Conservation (phyloP, 768 basidiomycete species). For the Floccularia luteovirens region DNA sequence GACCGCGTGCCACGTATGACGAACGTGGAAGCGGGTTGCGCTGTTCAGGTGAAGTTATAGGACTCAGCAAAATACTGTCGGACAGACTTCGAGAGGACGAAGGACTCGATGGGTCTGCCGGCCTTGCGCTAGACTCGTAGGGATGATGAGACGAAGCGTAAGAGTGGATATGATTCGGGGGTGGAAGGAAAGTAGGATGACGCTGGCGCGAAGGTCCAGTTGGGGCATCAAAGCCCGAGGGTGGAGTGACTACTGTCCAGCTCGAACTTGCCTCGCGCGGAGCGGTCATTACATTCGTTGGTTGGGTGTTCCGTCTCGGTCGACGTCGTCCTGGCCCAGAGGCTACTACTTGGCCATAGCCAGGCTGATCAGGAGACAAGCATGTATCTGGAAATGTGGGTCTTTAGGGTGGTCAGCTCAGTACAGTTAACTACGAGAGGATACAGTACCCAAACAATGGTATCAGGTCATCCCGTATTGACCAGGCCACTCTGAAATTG, state of each 20-base stretch:
- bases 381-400: slow-evolving; percentile 82
- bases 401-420: slow-evolving; percentile 25
- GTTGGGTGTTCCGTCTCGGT: slow-evolving; percentile 43
- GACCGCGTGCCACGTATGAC: slow-evolving; percentile 12
- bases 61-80: too few relatives aligned
- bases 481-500: slow-evolving; percentile 69
- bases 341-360: slow-evolving; percentile 78
- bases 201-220: not conserved
- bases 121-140: not conserved
- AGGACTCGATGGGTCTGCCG: not conserved
- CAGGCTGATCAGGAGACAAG: slow-evolving; percentile 77
- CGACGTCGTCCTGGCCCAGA: slow-evolving; percentile 53
- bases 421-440: not conserved
- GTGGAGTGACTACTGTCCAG: slow-evolving; percentile 44
- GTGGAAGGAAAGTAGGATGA: slow-evolving; percentile 1
- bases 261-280: slow-evolving; percentile 18
- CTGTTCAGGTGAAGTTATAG: too few relatives aligned
- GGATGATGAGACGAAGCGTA: not conserved
- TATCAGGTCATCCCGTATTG: slow-evolving; percentile 77
- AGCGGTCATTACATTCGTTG: too few relatives aligned
- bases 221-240: slow-evolving; percentile 19
- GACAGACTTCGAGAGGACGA: not conserved
- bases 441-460: slow-evolving; percentile 76
- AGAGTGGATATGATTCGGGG: not conserved
- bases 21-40: slow-evolving; percentile 7